Base-by-base conservation (phyloP, 768 basidiomycete genomes). In the Leucogyrophana mollusca region DNA sequence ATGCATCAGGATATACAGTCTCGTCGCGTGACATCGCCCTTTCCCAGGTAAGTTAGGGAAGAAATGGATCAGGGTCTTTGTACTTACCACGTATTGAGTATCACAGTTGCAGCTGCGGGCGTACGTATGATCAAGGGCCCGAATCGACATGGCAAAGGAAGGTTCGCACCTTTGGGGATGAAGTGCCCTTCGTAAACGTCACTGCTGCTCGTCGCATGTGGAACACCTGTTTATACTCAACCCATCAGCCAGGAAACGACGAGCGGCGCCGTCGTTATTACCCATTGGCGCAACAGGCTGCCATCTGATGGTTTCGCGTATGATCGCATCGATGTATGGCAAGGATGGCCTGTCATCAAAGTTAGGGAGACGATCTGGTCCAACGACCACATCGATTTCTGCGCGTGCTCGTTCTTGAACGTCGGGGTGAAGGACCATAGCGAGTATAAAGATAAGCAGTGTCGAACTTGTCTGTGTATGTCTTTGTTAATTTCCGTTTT, bases 1-100 rank as follows among this genome's bases (percentile, higher is more conserved):
- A 46, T 1, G 74, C 68, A 39, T 73, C 51, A 0, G 57, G 46
- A 43, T 70, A 76, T 10, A 65, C 54, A 7, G 47, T 46, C 34
- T 58, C 54, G 43, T 73, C 66, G 21, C 62, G 61, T 3, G 58
- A 51, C 52, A 76, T 65, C 4, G 54, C 65, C 68, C 64, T 71
- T 57, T 17, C 40, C 10, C 14, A 6, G 14, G 17, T 30, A 43
- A 46, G 22, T 36, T 18, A 7, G 3, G 8, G 14, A 10, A 20
- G 16, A 10, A 18, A 10, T 3, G 22, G 22, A 10, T 21, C n/a
- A 16, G 11, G 10, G 14, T 14, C 11, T 14, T 9, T 10, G 18
- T n/a, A 10, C 42, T n/a, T 34, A 49, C 48, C 48, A 49, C 9
- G 39, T 22, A 23, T 49, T 49, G 9, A 43, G 35, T 17, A 33